Evolutionary conservation across 257 asterid genomes (phyloP).

Genomic region (Echites panduratus): DNA sequence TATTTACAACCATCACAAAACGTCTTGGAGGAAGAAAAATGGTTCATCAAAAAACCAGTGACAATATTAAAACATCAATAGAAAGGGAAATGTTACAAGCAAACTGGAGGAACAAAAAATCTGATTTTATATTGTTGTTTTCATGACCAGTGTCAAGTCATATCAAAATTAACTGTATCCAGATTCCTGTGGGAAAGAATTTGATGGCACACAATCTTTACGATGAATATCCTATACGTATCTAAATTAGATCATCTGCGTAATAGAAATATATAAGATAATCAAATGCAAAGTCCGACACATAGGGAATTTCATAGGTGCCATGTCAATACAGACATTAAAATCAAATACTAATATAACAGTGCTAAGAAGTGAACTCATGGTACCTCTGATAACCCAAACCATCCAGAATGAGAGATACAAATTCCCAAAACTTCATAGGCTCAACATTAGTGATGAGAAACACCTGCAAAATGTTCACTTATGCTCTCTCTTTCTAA

Average conservation of each 20-base stretch:
- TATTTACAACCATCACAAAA: too few relatives aligned
- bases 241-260: neutral
- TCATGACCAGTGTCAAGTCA: neutral
- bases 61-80: neutral
- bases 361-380: neutral
- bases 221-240: neutral
- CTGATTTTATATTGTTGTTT: conserved; percentile 1
- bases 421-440: conserved; percentile 51
- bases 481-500: conserved; percentile 2
- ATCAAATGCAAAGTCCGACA: neutral
- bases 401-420: conserved; percentile 45
- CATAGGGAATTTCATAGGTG: neutral
- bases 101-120: neutral
- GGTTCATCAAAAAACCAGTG: neutral
- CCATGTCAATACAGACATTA: neutral
- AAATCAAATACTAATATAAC: neutral
- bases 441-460: conserved; percentile 71
- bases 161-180: neutral
- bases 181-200: neutral
- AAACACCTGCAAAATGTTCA: conserved; percentile 49
- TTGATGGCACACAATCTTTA: neutral
- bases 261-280: neutral
- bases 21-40: neutral
- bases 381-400: conserved; percentile 66
- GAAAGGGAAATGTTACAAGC: neutral